Percentiles rank a stretch among this genome's conserved stretches.
phyloP scores from a whole-genome alignment of 2,329 filamentous ascomycete genomes.

The Trichoderma oligosporum region DNA sequence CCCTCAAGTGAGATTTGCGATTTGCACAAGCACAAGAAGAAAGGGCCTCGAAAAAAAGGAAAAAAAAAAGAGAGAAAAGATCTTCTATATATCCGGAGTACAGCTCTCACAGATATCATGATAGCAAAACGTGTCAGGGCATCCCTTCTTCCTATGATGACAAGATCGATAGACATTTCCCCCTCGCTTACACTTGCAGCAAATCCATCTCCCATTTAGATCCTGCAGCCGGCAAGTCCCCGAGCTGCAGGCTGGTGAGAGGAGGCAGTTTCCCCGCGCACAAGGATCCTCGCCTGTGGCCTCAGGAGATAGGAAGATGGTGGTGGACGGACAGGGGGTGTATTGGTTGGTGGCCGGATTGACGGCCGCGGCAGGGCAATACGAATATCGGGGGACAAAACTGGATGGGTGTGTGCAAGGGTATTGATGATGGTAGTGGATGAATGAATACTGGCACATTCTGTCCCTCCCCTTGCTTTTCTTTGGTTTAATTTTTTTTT shows the following conservation, averaged over 20 bases:
- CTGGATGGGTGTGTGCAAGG: slow-evolving; percentile 42
- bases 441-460: slow-evolving; percentile 51
- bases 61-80: background rate
- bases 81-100: slow-evolving; percentile 31
- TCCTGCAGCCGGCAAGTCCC: slow-evolving; percentile 48
- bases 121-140: slow-evolving; percentile 51
- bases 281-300: slow-evolving; percentile 41
- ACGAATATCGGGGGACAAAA: slow-evolving; percentile 42
- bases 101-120: slow-evolving; percentile 48
- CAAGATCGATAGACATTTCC: slow-evolving; percentile 46
- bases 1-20: too few relatives aligned
- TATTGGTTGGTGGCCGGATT: slow-evolving; percentile 30
- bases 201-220: slow-evolving; percentile 47
- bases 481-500: background rate
- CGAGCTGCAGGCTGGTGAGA: slow-evolving; percentile 44
- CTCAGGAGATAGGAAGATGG: slow-evolving; percentile 32
- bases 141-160: slow-evolving; percentile 42
- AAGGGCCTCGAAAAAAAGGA: background rate
- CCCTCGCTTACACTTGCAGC: slow-evolving; percentile 47
- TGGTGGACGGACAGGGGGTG: slow-evolving; percentile 25
- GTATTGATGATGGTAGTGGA: slow-evolving; percentile 49
- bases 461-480: background rate
- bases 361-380: slow-evolving; percentile 36
- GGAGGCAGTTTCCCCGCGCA: slow-evolving; percentile 43
- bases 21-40: background rate